Evolutionary conservation across 352 stramenopile genomes (phyloP), one percentile per base, ranked within the genome.

Genomic region (Peronosclerospora sorghi): DNA sequence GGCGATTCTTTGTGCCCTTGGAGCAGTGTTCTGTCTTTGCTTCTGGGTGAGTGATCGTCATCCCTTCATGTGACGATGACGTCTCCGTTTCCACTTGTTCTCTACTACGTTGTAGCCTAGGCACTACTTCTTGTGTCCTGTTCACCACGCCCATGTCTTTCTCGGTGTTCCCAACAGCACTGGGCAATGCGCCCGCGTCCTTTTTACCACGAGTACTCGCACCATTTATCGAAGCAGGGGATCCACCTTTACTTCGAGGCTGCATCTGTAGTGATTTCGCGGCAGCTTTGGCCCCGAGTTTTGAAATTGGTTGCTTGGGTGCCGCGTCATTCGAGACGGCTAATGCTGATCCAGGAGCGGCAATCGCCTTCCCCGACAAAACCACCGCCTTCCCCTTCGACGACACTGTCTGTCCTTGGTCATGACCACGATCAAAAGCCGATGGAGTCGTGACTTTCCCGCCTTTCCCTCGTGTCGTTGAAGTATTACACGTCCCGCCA

Each of bases 331-430:
- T 55, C 14, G 52, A 32, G 20, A 45, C 26, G 8, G 53, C 49
- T 3, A 67, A 38, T 6, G 58, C 58, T 12, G 58, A 53, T 5
- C 58, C 58, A 14, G 58, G 58, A 20, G 58, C 58, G 26, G 58
- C 48, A 45, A 67, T 67, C 4, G 54, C 58, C n/a, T 38, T 51
- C 1, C 54, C 58, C 12, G 58, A 60, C 8, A 45, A 60, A 37
- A 32, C 8, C 32, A 24, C 24, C 40, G 46, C 36, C 30, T 48
- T 51, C 0, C 38, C 46, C 7, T 47, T 40, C 32, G 46, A 19
- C 7, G 45, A 17, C 17, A 20, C 18, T 30, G 20, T 18, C 20
- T 17, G 2, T 23, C 18, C 14, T 35, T 52, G 26, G 2, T 0
- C 8, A 6, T 26, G 4, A 37, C 5, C 17, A 47, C 35, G 5